These are phyloP conservation scores for Rhizopogon roseolus DNA, from an alignment of 768 basidiomycete genomes.

Conservation along the genomic window DNA sequence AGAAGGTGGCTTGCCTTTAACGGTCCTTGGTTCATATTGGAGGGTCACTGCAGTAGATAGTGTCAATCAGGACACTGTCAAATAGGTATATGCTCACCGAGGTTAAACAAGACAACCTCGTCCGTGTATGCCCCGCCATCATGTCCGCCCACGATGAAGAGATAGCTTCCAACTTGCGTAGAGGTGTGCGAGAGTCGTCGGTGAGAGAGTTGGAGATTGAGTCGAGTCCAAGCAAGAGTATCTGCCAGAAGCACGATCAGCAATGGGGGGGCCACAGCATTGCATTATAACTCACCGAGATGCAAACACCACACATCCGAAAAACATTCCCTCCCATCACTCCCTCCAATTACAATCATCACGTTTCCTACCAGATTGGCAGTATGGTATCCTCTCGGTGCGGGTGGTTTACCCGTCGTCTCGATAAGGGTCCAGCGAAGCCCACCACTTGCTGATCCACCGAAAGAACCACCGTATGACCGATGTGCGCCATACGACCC, in stretches of 20 bases:
- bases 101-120: constrained; percentile 80
- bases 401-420: constrained; percentile 52
- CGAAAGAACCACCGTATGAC: constrained; percentile 9
- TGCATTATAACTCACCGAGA: constrained; percentile 54
- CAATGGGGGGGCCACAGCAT: not conserved
- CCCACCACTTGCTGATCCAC: constrained; percentile 9
- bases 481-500: not conserved
- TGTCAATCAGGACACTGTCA: not conserved
- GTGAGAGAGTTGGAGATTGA: constrained; percentile 25
- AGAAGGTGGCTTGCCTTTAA: constrained; percentile 64
- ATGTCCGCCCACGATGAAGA: constrained; percentile 88
- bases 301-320: constrained; percentile 85
- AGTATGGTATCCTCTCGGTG: constrained; percentile 82
- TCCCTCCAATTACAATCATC: constrained; percentile 89
- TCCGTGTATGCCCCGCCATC: constrained; percentile 70
- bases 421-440: constrained; percentile 59
- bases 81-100: constrained; percentile 47
- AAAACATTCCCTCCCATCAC: constrained; percentile 86
- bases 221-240: constrained; percentile 23
- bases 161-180: constrained; percentile 87
- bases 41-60: constrained; percentile 57
- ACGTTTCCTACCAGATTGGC: constrained; percentile 81
- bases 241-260: constrained; percentile 8
- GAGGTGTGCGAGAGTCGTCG: constrained; percentile 80
- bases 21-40: constrained; percentile 71